These are phyloP conservation scores for Fusarium nelsonii DNA, from an alignment of 2,329 filamentous ascomycete species.

Conservation along the genomic window DNA sequence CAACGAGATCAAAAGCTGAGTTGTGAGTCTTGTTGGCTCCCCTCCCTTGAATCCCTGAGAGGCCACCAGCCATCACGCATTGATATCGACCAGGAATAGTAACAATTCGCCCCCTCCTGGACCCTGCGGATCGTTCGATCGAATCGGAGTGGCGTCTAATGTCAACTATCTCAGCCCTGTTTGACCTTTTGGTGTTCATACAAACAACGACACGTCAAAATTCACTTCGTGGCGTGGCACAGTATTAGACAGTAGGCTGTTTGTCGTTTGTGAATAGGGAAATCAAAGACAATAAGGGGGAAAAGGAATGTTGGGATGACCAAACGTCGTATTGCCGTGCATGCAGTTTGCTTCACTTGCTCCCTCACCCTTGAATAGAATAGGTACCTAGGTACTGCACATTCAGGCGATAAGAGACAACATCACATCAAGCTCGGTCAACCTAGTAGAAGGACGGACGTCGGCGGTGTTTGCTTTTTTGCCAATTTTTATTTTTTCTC, in stretches of 20 bases:
- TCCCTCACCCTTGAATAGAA: background rate
- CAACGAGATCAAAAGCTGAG: background rate
- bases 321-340: constrained; percentile 4
- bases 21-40: constrained; percentile 8
- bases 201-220: constrained; percentile 32
- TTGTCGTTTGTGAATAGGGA: background rate
- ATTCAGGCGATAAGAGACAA: constrained; percentile 25
- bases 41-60: background rate
- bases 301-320: constrained; percentile 2
- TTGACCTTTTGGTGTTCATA: constrained; percentile 1
- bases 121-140: constrained; percentile 29
- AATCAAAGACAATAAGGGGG: background rate
- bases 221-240: constrained; percentile 23
- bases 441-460: background rate
- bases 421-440: constrained; percentile 1
- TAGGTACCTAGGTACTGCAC: too few relatives aligned
- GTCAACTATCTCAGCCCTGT: constrained; percentile 27
- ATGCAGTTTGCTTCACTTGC: constrained; percentile 8
- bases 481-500: background rate
- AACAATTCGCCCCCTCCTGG: constrained; percentile 14
- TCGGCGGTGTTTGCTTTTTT: constrained; percentile 1
- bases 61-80: background rate
- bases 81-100: constrained; percentile 3
- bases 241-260: constrained; percentile 4
- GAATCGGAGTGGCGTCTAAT: constrained; percentile 25